phyloP scores from a whole-genome alignment of 768 basidiomycete species.

The Kwoniella dejecticola region DNA sequence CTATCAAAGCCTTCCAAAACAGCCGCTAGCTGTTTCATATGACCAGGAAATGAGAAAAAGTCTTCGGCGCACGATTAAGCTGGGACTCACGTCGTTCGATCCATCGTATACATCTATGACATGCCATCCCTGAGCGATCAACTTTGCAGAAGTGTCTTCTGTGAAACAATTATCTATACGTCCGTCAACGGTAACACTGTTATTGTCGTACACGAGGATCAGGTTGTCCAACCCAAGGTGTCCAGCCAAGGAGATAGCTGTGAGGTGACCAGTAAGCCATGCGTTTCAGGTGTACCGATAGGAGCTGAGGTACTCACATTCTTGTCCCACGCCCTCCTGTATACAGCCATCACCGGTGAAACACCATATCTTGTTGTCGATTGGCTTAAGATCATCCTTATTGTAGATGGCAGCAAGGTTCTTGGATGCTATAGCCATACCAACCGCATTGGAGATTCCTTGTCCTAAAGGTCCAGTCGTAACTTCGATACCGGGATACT shows the following conservation, averaged over 20 bases:
- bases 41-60: background rate
- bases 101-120: constrained; percentile 52
- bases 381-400: constrained; percentile 40
- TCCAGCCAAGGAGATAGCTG: constrained; percentile 51
- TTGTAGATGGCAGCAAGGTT: constrained; percentile 48
- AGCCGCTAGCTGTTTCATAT: constrained; percentile 36
- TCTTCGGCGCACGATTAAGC: constrained; percentile 21
- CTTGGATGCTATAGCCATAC: constrained; percentile 52
- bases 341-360: constrained; percentile 55
- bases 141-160: constrained; percentile 53
- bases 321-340: constrained; percentile 54
- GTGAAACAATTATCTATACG: constrained; percentile 52
- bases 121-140: constrained; percentile 46
- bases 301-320: constrained; percentile 42
- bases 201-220: constrained; percentile 54
- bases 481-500: constrained; percentile 46
- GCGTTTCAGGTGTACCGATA: background rate
- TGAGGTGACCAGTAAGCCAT: too few relatives aligned
- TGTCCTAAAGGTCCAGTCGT: constrained; percentile 55
- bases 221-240: constrained; percentile 53
- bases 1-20: constrained; percentile 45
- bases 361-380: constrained; percentile 49
- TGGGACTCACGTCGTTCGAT: constrained; percentile 36
- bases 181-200: constrained; percentile 52
- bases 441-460: constrained; percentile 54